Percentiles rank a stretch among this genome's conserved stretches.
phyloP scores from a whole-genome alignment of 129 eudicot genomes.

The Flaveria robusta region DNA sequence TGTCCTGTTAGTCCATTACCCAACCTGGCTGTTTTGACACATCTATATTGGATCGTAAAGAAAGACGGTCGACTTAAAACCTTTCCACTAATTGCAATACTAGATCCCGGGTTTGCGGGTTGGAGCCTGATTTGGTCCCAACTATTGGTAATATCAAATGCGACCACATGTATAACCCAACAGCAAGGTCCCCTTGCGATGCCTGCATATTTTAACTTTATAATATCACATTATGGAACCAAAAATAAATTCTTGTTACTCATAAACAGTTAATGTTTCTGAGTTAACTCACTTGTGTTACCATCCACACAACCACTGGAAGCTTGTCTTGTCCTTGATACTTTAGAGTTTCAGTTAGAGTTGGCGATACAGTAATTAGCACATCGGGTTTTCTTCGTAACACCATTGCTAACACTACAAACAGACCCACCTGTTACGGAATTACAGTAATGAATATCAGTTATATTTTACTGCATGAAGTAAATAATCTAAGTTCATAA shows the following conservation, averaged over 20 bases:
- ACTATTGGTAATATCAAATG: constrained; percentile 61
- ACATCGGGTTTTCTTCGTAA: constrained; percentile 79
- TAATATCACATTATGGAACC: constrained; percentile 12
- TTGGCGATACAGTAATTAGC: constrained; percentile 51
- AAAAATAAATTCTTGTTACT: not conserved
- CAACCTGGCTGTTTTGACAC: not conserved
- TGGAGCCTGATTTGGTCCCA: constrained; percentile 65
- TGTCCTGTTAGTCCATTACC: not conserved
- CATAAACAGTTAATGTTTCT: not conserved
- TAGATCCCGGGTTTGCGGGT: constrained; percentile 81
- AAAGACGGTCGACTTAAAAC: constrained; percentile 25
- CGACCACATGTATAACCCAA: constrained; percentile 73
- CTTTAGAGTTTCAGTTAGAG: constrained; percentile 55
- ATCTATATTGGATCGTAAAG: not conserved
- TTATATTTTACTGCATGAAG: not conserved
- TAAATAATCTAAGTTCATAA: not conserved
- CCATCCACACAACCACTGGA: constrained; percentile 71
- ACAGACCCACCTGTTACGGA: constrained; percentile 59
- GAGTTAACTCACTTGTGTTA: constrained; percentile 61
- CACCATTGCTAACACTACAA: constrained; percentile 72
- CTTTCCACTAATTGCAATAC: constrained; percentile 80
- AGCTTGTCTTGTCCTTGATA: constrained; percentile 92
- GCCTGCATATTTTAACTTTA: constrained; percentile 42
- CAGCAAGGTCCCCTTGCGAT: constrained; percentile 68
- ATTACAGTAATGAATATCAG: constrained; percentile 13